Conservation (phyloP, 1,284 basidiomycete species). For the Termitomyces sp. region DNA sequence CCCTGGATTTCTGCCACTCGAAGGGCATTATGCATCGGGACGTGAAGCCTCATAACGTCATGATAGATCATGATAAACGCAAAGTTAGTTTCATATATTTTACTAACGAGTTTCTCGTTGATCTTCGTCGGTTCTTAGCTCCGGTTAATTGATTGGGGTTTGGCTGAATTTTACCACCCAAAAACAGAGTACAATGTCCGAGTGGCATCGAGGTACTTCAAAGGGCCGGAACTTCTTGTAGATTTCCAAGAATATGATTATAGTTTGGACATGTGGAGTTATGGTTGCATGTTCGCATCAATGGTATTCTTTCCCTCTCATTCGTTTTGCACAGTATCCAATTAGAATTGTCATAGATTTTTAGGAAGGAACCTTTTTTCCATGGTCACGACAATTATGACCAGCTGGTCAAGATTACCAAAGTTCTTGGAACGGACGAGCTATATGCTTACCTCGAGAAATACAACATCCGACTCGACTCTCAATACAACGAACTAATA, state of each 20-base stretch:
- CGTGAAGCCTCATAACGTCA: constrained; percentile 99
- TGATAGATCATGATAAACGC: constrained; percentile 98
- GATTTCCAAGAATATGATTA: constrained; percentile 99
- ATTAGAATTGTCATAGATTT: constrained; percentile 60
- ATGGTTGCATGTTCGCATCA: constrained; percentile 98
- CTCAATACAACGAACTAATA: constrained; percentile 87
- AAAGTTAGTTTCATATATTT: constrained; percentile 51
- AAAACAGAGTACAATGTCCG: constrained; percentile 98
- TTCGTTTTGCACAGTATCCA: constrained; percentile 1
- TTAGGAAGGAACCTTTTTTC: constrained; percentile 99
- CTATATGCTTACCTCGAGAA: constrained; percentile 88
- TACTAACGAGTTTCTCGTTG: neutral
- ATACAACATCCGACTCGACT: constrained; percentile 90
- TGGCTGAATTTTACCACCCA: constrained; percentile 98
- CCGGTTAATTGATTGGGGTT: constrained; percentile 97
- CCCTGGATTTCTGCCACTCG: constrained; percentile 96
- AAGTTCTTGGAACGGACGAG: constrained; percentile 96
- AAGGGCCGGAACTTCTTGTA: constrained; percentile 94
- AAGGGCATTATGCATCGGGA: constrained; percentile 99
- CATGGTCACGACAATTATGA: constrained; percentile 99
- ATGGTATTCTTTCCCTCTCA: constrained; percentile 57
- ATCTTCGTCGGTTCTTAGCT: constrained; percentile 43
- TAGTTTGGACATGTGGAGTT: constrained; percentile 96
- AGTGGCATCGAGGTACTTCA: constrained; percentile 97
- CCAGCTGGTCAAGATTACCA: constrained; percentile 97